Evolutionary conservation across 108 stramenopile species (phyloP), one percentile per base, ranked within the genome.

Genomic region (Schizochytrium sp.): DNA sequence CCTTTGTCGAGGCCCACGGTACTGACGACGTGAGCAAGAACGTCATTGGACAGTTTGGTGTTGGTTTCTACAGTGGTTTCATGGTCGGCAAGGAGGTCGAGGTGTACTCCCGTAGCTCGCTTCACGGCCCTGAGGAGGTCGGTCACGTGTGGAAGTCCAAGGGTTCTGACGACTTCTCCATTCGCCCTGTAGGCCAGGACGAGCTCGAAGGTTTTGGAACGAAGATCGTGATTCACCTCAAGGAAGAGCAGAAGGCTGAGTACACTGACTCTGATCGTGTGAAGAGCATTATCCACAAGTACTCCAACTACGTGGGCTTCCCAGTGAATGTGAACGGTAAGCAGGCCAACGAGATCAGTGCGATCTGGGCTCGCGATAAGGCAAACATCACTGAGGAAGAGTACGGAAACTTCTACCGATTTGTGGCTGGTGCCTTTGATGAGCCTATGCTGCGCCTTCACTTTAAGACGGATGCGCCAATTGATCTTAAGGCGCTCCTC

Each of bases 41-140:
- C 88, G 89, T 99, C 47, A 98, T 99, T 91, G 99, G 99, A 42
- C 98, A 99, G 91, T 99, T 99, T 89, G 99, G 99, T 89, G 99
- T 99, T 5, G 99, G 99, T 53, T 99, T 99, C 90, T 99, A 99
- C 93, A 97, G 97, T 15, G 97, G 97, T 50, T 99, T 97, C 90
- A 95, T 98, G 89, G 97, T 99, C 4, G 98, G 97, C 60, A 95
- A 98, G 87, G 95, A 94, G 91, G 97, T 99, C 10, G 94, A 96
- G 72, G 98, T 99, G 46, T 92, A 97, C 49, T 97, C 97, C 72
- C 96, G 96, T 69, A 94, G 94, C 44, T 96, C 96, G 94, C 94
- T 95, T 89, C 88, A 92, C 28, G 93, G 89, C 64, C 91, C 93
- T 38, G 64, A 69, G 42, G 91, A 92, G 57, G 93, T 94, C 56